Conservation (phyloP, 306 rosid species). For the Dalbergia cochinchinensis region DNA sequence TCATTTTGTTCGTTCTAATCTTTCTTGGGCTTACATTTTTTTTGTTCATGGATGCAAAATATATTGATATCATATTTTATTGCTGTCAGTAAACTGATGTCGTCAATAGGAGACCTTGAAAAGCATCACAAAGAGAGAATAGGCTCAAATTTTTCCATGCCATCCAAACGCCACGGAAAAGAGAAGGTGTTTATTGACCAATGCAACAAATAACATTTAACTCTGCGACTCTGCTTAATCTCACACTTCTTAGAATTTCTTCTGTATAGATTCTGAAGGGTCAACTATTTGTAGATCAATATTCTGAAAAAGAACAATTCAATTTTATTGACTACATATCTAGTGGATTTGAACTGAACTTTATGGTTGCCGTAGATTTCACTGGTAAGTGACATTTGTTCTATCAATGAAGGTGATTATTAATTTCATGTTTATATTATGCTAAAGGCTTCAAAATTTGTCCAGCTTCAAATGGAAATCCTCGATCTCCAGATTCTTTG, state of each 20-base stretch:
- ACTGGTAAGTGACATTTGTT: constrained; percentile 59
- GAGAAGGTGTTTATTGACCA: constrained; percentile 66
- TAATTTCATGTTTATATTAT: constrained; percentile 22
- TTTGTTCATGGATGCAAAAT: constrained; percentile 22
- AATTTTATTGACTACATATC: constrained; percentile 90
- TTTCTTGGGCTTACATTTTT: background rate
- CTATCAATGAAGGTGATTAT: background rate
- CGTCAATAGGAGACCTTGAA: constrained; percentile 78
- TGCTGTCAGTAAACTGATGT: constrained; percentile 67
- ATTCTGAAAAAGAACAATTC: constrained; percentile 67
- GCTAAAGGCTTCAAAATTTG: constrained; percentile 38
- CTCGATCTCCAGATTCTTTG: constrained; percentile 64
- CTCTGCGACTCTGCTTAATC: background rate
- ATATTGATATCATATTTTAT: constrained; percentile 27
- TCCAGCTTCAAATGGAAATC: constrained; percentile 90
- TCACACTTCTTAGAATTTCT: constrained; percentile 36
- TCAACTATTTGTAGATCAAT: constrained; percentile 81
- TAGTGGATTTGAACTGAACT: constrained; percentile 87
- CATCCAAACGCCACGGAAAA: constrained; percentile 54
- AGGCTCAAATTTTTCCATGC: constrained; percentile 59
- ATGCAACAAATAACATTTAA: constrained; percentile 11
- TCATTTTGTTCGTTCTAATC: no score
- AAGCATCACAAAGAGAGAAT: constrained; percentile 56
- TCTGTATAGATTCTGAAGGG: constrained; percentile 70
- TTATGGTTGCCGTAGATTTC: constrained; percentile 95